Conservation (phyloP, 1,284 basidiomycete genomes). For the Athelia psychrophila region DNA sequence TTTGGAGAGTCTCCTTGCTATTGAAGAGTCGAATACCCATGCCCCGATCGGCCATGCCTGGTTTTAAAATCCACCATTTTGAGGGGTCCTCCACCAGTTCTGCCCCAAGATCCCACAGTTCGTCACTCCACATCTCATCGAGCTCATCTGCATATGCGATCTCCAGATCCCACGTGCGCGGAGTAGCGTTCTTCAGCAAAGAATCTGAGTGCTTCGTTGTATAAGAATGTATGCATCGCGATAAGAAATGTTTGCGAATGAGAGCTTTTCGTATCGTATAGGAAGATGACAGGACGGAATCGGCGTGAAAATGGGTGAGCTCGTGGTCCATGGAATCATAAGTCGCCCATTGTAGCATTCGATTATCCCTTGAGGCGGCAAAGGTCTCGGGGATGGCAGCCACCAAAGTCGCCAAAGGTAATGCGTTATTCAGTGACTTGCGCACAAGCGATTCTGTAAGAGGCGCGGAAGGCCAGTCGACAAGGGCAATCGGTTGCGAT, state of each 20-base stretch:
- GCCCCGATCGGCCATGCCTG: conserved; percentile 95
- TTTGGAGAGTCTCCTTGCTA: conserved; percentile 67
- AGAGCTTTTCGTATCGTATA: conserved; percentile 92
- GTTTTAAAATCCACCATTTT: conserved; percentile 94
- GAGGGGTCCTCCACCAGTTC: conserved; percentile 49
- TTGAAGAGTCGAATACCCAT: conserved; percentile 94
- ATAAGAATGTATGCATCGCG: conserved; percentile 75
- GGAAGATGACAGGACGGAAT: conserved; percentile 70
- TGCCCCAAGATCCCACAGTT: conserved; percentile 84
- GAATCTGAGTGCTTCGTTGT: conserved; percentile 69
- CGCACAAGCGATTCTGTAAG: conserved; percentile 71
- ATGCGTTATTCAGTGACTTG: conserved; percentile 49
- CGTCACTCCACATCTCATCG: conserved; percentile 92
- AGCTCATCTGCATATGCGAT: conserved; percentile 93
- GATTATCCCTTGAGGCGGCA: background rate
- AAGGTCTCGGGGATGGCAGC: conserved; percentile 18
- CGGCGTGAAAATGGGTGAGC: conserved; percentile 49
- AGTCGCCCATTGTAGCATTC: conserved; percentile 71
- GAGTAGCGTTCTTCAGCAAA: conserved; percentile 54
- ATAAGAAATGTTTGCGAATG: conserved; percentile 94
- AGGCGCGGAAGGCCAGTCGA: conserved; percentile 78
- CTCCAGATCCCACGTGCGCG: conserved; percentile 87
- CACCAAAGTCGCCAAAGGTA: conserved; percentile 27
- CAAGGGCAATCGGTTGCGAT: conserved; percentile 36
- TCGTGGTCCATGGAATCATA: conserved; percentile 85